Percentiles rank a stretch among this genome's conserved stretches.
These are phyloP conservation scores for Raphanus raphanistrum DNA, from an alignment of 345 rosid species.

Conservation along the genomic window DNA sequence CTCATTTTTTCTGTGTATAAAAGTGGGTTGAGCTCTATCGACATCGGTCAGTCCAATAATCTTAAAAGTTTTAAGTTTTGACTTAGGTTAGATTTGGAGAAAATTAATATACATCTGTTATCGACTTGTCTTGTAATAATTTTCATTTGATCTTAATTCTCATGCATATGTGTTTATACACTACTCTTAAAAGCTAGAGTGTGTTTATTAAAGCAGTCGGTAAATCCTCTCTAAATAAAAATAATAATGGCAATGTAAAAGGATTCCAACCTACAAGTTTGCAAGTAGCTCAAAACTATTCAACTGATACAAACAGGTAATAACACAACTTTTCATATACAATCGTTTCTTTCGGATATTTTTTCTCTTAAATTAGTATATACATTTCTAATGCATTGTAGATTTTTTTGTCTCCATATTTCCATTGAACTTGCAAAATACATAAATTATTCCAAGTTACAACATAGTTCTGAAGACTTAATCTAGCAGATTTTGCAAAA, in stretches of 20 bases:
- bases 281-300: conserved; percentile 1
- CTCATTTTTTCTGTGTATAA: neutral
- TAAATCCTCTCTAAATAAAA: neutral
- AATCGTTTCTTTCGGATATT: neutral
- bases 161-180: neutral
- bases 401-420: too few species aligned
- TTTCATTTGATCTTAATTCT: neutral
- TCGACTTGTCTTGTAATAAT: neutral
- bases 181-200: neutral
- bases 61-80: too few species aligned
- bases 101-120: too few species aligned
- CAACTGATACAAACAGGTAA: neutral
- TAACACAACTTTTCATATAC: neutral
- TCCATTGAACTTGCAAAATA: too few species aligned
- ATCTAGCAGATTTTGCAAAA: neutral
- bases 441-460: neutral
- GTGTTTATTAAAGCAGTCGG: conserved; percentile 8
- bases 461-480: neutral
- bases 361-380: neutral
- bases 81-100: too few species aligned
- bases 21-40: too few species aligned
- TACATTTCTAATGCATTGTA: neutral
- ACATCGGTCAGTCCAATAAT: too few species aligned
- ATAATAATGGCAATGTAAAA: neutral
- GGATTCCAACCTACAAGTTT: neutral